A percentile compares a stretch with the other conserved stretches of the same genome.
Evolutionary conservation across 1,284 basidiomycete genomes (phyloP).

Genomic region (Ganoderma meredithae): DNA sequence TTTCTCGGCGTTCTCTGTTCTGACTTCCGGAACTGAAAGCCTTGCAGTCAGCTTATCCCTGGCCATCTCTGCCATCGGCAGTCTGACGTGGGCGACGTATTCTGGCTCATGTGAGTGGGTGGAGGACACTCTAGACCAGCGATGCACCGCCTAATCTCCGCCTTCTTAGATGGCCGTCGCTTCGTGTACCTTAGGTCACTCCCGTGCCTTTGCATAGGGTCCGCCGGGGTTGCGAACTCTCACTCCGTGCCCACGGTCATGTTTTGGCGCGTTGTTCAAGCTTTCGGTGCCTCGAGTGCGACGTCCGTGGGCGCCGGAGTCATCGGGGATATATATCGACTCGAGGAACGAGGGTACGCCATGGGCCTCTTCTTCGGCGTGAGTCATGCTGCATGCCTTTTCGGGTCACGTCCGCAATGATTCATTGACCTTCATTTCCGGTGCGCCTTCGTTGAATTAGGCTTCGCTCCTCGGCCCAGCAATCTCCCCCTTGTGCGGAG

Average conservation of each 20-base stretch:
- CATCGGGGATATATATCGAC: conserved; percentile 57
- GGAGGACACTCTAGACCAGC: neutral
- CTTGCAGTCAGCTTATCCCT: conserved; percentile 56
- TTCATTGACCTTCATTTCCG: neutral
- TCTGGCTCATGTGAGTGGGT: conserved; percentile 56
- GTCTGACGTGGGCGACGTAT: conserved; percentile 59
- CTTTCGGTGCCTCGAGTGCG: conserved; percentile 58
- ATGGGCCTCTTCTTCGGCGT: conserved; percentile 57
- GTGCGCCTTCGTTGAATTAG: conserved; percentile 26
- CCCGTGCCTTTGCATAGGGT: conserved; percentile 66
- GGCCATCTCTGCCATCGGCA: conserved; percentile 49
- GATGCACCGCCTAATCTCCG: neutral
- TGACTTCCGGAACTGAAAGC: conserved; percentile 35
- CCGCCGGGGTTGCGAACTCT: conserved; percentile 63
- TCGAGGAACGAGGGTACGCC: conserved; percentile 54
- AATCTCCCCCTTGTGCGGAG: conserved; percentile 47
- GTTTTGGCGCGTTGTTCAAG: conserved; percentile 67
- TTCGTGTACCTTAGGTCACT: conserved; percentile 68
- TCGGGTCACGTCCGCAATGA: neutral
- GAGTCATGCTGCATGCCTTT: conserved; percentile 27
- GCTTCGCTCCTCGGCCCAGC: conserved; percentile 45
- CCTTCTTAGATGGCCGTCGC: conserved; percentile 62
- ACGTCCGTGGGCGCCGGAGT: conserved; percentile 57
- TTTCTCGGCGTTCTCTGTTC: neutral
- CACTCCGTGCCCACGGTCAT: conserved; percentile 58